Evolutionary conservation across 2,329 filamentous ascomycete species (phyloP).

Genomic region (Paraconiothyrium sp.): DNA sequence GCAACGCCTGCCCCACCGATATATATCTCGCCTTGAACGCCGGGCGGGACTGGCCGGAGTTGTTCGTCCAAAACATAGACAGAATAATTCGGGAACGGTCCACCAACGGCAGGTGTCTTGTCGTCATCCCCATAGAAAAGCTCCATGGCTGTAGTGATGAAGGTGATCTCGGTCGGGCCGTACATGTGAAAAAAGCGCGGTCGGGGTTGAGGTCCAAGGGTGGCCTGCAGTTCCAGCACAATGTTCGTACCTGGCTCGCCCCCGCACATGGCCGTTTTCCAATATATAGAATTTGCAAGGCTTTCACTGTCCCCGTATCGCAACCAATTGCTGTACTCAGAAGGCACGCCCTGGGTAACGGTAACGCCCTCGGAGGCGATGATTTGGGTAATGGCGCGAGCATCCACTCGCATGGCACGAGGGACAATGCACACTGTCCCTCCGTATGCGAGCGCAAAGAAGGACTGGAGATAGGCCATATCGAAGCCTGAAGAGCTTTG

Average conservation of each 20-base stretch:
- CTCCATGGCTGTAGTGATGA: not conserved
- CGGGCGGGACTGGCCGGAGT: slow-evolving; percentile 14
- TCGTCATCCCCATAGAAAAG: not conserved
- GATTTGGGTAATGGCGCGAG: slow-evolving; percentile 46
- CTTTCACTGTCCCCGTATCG: slow-evolving; percentile 21
- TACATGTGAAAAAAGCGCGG: slow-evolving; percentile 18
- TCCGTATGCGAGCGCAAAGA: slow-evolving; percentile 53
- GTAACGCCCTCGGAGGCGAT: slow-evolving; percentile 51
- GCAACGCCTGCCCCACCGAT: slow-evolving; percentile 53
- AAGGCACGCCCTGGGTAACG: slow-evolving; percentile 52
- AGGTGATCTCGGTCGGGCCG: slow-evolving; percentile 26
- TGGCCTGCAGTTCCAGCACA: not conserved
- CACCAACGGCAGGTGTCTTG: not conserved
- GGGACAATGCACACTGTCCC: slow-evolving; percentile 51
- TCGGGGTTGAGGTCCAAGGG: slow-evolving; percentile 1
- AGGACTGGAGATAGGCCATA: slow-evolving; percentile 52
- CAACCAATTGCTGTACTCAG: slow-evolving; percentile 51
- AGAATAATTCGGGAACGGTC: slow-evolving; percentile 16
- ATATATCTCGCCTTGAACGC: slow-evolving; percentile 51
- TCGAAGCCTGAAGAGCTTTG: slow-evolving; percentile 55
- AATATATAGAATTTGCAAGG: slow-evolving; percentile 30
- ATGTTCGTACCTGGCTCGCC: slow-evolving; percentile 23
- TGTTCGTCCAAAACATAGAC: slow-evolving; percentile 23
- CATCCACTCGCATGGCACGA: slow-evolving; percentile 41
- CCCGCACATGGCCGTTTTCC: slow-evolving; percentile 43